Base-by-base conservation (phyloP, 1,139 yeast species). In the Geotrichum siamense region DNA sequence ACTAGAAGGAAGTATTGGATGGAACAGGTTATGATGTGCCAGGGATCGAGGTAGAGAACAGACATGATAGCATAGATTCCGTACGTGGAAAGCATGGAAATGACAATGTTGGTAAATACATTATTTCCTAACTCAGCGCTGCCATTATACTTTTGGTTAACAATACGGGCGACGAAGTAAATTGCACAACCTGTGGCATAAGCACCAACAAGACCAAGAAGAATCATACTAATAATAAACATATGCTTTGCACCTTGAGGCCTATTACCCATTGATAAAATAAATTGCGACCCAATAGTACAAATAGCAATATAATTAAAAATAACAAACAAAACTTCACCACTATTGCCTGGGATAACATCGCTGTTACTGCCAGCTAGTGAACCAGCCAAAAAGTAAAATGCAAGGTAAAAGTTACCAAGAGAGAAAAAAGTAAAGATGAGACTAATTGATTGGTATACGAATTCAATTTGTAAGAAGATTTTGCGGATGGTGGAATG, bases 181-280 rank as follows among this genome's bases (percentile, higher is more conserved):
- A 91, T 69, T 29, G 96, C 97, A 51, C 89, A 83, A 36, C 79
- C 70, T 46, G 89, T 70, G 0, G 96, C 84, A 63, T 85, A 91
- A 1, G 79, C 67, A 0, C 95, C 89, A 60, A 95, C 85, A 12
- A 84, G 52, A 0, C 91, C 81, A 48, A 91, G 67, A 32, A 86
- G 62, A 1, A 79, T 70, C 64, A 91, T 84, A 36, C 91, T 74
- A 0, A 74, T 65, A 55, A 84, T 72, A 63, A 86, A 91, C 44
- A 89, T 64, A 38, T 72, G 75, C 48, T 76, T 77, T 0, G 96
- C 95, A 33, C 87, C 89, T 57, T 89, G 96, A 1, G 98, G 98
- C 57, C 96, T 74, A 59, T 91, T 91, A 52, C 97, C 98, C 73
- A 89, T 82, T 2, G 96, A 86, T 33, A 87, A 84, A 53, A 91